Conservation (phyloP, 1,139 yeast genomes). For the Geotrichum europaeum region DNA sequence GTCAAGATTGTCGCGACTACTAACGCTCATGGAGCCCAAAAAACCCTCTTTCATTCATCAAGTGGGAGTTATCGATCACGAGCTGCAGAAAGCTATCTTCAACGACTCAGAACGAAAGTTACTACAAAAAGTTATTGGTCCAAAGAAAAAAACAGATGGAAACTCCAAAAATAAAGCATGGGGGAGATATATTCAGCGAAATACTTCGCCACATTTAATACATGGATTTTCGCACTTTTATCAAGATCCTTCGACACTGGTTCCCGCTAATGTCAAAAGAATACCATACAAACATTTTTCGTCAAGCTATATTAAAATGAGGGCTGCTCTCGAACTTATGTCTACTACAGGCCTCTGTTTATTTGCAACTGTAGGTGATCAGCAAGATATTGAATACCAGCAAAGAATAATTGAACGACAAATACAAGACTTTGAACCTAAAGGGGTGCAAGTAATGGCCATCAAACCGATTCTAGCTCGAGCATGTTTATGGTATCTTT, state of each 20-base stretch:
- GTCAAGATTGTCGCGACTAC: neutral
- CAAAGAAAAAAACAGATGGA: neutral
- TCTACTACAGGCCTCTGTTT: conserved; percentile 9
- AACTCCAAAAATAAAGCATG: neutral
- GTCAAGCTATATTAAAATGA: conserved; percentile 6
- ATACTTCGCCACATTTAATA: conserved; percentile 5
- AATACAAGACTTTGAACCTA: neutral
- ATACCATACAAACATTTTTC: conserved; percentile 13
- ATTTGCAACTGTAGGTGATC: conserved; percentile 4
- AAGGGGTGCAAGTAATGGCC: conserved; percentile 4
- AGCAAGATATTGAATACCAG: neutral
- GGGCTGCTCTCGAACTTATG: conserved; percentile 5
- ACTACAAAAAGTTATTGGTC: neutral
- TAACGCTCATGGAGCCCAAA: neutral
- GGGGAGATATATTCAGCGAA: conserved; percentile 9
- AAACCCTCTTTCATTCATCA: conserved; percentile 7
- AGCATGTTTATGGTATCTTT: conserved; percentile 16
- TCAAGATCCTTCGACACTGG: neutral
- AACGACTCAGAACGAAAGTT: conserved; percentile 8
- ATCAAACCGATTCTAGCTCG: conserved; percentile 9
- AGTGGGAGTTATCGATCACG: conserved; percentile 7
- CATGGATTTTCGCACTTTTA: neutral
- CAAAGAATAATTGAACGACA: neutral
- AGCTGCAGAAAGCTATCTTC: conserved; percentile 1
- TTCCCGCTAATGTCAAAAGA: neutral